These are phyloP conservation scores for Cyclotella distinguenda DNA, from an alignment of 108 stramenopile genomes.

Conservation along the genomic window DNA sequence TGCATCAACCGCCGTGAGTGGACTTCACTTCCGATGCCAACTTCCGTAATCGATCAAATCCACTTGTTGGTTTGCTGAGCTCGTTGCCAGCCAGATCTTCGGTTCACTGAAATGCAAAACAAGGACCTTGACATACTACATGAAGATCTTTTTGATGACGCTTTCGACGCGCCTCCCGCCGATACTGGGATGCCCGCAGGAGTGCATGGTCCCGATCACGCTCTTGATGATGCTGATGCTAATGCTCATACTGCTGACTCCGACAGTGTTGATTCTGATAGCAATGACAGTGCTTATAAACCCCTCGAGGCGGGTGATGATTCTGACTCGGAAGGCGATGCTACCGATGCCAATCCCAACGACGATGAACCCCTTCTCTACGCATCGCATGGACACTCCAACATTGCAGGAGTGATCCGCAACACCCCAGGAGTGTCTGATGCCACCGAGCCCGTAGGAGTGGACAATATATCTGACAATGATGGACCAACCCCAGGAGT, in stretches of 20 bases:
- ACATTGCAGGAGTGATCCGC: too few species aligned
- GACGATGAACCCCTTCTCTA: too few species aligned
- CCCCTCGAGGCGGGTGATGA: too few species aligned
- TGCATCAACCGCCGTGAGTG: not conserved
- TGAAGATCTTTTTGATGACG: not conserved
- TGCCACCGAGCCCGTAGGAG: too few species aligned
- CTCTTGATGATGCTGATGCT: not conserved
- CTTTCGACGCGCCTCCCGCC: not conserved
- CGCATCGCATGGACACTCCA: too few species aligned
- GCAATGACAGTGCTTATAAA: not conserved
- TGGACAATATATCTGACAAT: too few species aligned
- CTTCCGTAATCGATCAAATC: not conserved
- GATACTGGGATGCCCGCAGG: not conserved
- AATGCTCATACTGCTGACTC: not conserved
- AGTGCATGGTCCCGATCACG: not conserved
- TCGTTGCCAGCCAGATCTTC: not conserved
- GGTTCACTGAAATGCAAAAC: not conserved
- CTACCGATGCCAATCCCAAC: too few species aligned
- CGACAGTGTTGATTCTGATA: not conserved
- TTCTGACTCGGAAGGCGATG: too few species aligned
- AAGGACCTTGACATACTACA: not conserved
- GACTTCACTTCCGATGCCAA: not conserved
- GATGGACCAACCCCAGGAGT: too few species aligned
- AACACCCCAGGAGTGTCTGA: too few species aligned
- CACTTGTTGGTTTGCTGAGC: not conserved